A percentile compares a stretch with the other conserved stretches of the same genome.
Evolutionary conservation across 2,329 filamentous ascomycete genomes (phyloP).

Genomic region (Myotisia sp.): DNA sequence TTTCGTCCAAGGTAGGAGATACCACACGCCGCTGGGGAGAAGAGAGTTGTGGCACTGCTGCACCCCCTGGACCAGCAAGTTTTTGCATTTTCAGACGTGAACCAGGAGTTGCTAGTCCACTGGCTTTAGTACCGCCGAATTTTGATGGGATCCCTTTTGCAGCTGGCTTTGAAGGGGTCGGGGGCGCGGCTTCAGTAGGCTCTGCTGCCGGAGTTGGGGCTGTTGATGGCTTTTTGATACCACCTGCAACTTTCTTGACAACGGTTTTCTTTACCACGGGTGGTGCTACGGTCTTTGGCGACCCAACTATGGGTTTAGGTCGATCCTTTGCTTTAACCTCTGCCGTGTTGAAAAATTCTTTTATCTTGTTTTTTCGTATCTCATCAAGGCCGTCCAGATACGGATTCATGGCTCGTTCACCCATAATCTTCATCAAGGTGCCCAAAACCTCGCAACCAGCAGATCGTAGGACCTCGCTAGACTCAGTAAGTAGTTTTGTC

Average conservation of each 20-base stretch:
- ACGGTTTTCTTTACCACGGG: slow-evolving; percentile 32
- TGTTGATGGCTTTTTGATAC: slow-evolving; percentile 37
- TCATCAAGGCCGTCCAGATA: slow-evolving; percentile 88
- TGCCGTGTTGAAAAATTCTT: slow-evolving; percentile 72
- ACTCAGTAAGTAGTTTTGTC: slow-evolving; percentile 83
- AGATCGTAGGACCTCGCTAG: slow-evolving; percentile 68
- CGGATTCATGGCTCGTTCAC: slow-evolving; percentile 86
- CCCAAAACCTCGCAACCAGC: slow-evolving; percentile 86
- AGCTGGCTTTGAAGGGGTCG: slow-evolving; percentile 35
- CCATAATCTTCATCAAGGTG: slow-evolving; percentile 96
- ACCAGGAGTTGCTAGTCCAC: slow-evolving; percentile 28
- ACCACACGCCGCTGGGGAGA: slow-evolving; percentile 32
- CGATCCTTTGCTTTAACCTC: slow-evolving; percentile 84
- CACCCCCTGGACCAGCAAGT: slow-evolving; percentile 28
- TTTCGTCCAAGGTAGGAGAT: slow-evolving; percentile 34
- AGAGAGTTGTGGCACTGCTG: slow-evolving; percentile 16
- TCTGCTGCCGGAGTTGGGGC: slow-evolving; percentile 38
- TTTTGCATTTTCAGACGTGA: slow-evolving; percentile 32
- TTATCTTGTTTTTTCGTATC: slow-evolving; percentile 88
- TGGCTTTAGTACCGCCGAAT: slow-evolving; percentile 30
- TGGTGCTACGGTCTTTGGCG: slow-evolving; percentile 43
- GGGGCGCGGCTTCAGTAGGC: slow-evolving; percentile 36
- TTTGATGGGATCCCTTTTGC: slow-evolving; percentile 35
- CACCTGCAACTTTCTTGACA: slow-evolving; percentile 39
- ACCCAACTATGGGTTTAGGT: slow-evolving; percentile 58